Evolutionary conservation across 192 early-diverging fungal species (phyloP), one percentile per base, ranked within the genome.

Genomic region (Rhizoclosmatium globosum): DNA sequence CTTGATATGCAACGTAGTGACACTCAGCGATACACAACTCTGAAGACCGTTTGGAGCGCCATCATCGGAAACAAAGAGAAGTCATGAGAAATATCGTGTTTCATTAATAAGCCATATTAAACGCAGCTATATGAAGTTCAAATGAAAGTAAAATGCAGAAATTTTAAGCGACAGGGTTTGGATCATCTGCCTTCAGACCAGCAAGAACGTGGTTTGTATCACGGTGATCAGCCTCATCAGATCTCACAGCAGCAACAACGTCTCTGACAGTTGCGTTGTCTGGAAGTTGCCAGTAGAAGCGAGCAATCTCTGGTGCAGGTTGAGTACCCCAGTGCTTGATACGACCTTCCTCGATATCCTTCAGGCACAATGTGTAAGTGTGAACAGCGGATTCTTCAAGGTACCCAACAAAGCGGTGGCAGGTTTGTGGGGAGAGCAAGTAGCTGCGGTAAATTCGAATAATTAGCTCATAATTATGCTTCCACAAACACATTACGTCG

Each of bases 341-440:
- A 23, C 73, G 13, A 45, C 41, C 83, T 47, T 42, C 82, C 44
- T 97, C 95, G 57, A 98, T 97, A 78, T 94, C 93, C 39, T 90
- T 87, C 50, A 98, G 79, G 82, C 94, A 93, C 78, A 93, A 90
- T 6, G 94, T 95, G 84, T 98, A 98, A 2, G 95, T 94, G 38
- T 95, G 88, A 11, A 97, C 93, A 0, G 97, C 97, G 78, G 94
- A 92, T 85, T 98, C 97, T 83, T 98, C 97, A 43, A 98, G 87
- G 71, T 98, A 98, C 0, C 97, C 97, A 13, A 88, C 87, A 64
- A 98, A 92, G 58, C 95, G 91, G 85, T 98, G 97, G 17, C 93
- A 94, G 2, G 90, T 93, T 41, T 85, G 86, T 21, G 95, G 95
- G 11, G 89, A 92, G 56, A 93, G 21, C 75, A 96, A 79, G 82